These are phyloP conservation scores for Epichloe elymi DNA, from an alignment of 2,329 filamentous ascomycete genomes.

Conservation along the genomic window DNA sequence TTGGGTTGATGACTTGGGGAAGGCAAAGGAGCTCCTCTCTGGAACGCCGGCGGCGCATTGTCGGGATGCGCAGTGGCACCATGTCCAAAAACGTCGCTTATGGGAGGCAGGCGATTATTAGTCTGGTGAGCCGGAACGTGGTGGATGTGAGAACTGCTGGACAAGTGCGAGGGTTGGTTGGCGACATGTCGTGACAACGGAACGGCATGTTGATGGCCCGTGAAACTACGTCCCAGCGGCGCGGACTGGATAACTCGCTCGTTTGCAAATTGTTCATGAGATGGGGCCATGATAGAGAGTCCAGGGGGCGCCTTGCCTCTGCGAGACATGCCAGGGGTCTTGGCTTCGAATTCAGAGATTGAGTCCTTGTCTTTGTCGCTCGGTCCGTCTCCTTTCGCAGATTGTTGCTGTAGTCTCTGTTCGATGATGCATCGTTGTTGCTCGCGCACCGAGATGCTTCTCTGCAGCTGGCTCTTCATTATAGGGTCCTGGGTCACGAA, in stretches of 20 bases:
- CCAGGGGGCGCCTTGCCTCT: constrained; percentile 76
- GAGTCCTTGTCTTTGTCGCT: constrained; percentile 40
- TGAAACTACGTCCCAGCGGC: constrained; percentile 88
- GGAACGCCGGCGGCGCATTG: constrained; percentile 31
- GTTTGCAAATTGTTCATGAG: constrained; percentile 80
- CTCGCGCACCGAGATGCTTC: constrained; percentile 84
- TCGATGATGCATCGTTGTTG: constrained; percentile 94
- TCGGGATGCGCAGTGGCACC: constrained; percentile 52
- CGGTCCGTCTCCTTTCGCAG: constrained; percentile 60
- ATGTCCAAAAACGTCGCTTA: constrained; percentile 88
- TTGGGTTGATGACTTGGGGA: constrained; percentile 61
- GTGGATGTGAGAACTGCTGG: constrained; percentile 79
- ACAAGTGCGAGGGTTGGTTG: constrained; percentile 71
- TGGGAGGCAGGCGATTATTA: constrained; percentile 81
- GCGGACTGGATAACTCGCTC: constrained; percentile 96
- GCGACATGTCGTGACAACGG: constrained; percentile 64
- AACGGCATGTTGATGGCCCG: constrained; percentile 69
- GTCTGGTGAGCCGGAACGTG: constrained; percentile 81
- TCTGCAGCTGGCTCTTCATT: constrained; percentile 89
- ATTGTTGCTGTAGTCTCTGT: constrained; percentile 74
- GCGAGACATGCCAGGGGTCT: constrained; percentile 60
- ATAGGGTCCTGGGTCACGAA: constrained; percentile 94
- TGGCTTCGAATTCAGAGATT: constrained; percentile 39
- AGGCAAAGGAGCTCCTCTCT: constrained; percentile 56
- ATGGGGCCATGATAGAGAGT: constrained; percentile 87